Percentiles rank a stretch among this genome's conserved stretches.
These are phyloP conservation scores for Schoenoplectus tabernaemontani DNA, from an alignment of 202 grass and related monocot species.

Conservation along the genomic window DNA sequence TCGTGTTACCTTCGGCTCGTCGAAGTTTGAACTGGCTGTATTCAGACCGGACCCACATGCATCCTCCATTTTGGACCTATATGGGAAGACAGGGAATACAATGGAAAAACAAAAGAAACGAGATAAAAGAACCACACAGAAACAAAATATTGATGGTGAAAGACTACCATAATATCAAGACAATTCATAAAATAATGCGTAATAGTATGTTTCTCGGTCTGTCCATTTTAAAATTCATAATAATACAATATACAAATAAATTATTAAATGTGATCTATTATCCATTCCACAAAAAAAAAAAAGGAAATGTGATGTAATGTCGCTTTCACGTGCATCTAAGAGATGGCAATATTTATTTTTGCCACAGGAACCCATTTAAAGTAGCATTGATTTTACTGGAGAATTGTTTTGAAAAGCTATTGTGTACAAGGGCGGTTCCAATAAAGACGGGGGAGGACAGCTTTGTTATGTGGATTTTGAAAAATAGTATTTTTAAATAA, in stretches of 20 bases:
- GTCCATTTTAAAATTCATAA: neutral
- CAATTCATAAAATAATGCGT: too few relatives aligned
- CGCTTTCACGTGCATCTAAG: neutral
- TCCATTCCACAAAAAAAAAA: too few relatives aligned
- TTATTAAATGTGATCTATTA: neutral
- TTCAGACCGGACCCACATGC: neutral
- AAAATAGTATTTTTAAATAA: too few relatives aligned
- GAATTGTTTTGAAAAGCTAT: too few relatives aligned
- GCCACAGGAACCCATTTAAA: too few relatives aligned
- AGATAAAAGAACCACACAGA: neutral
- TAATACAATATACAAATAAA: neutral
- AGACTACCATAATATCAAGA: neutral
- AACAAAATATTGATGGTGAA: neutral
- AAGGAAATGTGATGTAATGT: too few relatives aligned
- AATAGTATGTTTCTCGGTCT: too few relatives aligned
- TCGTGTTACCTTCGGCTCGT: neutral
- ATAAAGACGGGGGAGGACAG: too few relatives aligned
- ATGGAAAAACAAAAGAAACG: neutral
- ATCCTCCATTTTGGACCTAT: neutral
- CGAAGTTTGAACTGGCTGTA: conserved; percentile 7
- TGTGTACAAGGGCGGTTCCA: too few relatives aligned
- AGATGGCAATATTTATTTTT: neutral
- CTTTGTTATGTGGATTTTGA: too few relatives aligned
- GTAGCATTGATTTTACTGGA: too few relatives aligned
- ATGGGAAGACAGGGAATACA: neutral